Base-by-base conservation (phyloP, 2,329 filamentous ascomycete genomes). In the Calonectria pteridis region DNA sequence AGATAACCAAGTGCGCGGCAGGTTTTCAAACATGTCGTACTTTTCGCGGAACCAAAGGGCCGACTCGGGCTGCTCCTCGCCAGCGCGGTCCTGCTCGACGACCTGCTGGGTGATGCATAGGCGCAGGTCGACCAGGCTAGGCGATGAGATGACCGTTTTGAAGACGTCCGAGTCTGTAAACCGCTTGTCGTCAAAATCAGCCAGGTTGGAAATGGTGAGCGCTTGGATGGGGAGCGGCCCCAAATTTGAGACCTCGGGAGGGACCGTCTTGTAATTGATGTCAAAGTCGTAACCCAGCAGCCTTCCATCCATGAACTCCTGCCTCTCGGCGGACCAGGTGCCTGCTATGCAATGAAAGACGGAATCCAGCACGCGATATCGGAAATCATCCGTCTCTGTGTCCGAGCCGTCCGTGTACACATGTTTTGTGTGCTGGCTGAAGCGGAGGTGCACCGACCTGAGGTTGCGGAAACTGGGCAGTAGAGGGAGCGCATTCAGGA, bases 1-100 rank as follows among this genome's bases (percentile, higher is more conserved):
- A 6, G 63, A 70, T 1, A 83, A 75, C 80, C 78, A 82, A 4
- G 74, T 73, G 10, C 29, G 67, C 0, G 77, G 77, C 3, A 82
- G 35, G 16, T 33, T 72, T 13, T 76, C 73, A n/a, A 75, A 77
- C 62, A 81, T 79, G 16, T 77, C 73, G 35, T 77, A 76, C 37
- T 73, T 77, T 50, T 78, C 69, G 6, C 37, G 53, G 23, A 75
- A 66, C 13, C 40, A 62, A 7, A 71, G 50, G 16, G 46, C 46
- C 7, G 53, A 63, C 4, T 69, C 50, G 9, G 67, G 65, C 20
- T 51, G 23, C 16, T 35, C 23, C 6, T 53, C 43, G 23, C 43
- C n/a, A n/a, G n/a, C 31, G 43, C 28, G 31, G n/a, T 67, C 43
- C 11, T 16, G 29, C 28, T 73, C 67, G 26, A 70, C 66, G 16